Conservation (phyloP, 805 yeast species). For the Ogataea populi-albae region DNA sequence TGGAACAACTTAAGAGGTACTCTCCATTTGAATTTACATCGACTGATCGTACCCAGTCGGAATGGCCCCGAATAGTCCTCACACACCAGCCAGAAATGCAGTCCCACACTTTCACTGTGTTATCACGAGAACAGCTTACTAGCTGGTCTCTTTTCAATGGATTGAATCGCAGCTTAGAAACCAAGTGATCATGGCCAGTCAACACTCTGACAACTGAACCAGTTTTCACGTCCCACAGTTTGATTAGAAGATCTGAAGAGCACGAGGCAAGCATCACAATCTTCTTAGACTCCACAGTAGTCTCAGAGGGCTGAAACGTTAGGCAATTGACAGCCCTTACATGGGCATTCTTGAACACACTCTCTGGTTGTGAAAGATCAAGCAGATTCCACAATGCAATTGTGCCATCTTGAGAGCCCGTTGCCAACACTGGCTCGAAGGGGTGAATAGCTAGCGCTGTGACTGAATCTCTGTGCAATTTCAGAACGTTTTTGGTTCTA, state of each 20-base stretch:
- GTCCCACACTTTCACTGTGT: conserved; percentile 63
- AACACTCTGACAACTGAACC: conserved; percentile 47
- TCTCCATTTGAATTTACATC: conserved; percentile 50
- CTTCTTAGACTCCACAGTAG: conserved; percentile 21
- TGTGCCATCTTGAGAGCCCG: conserved; percentile 71
- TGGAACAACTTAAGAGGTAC: conserved; percentile 68
- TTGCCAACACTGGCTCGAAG: conserved; percentile 56
- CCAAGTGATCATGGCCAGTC: conserved; percentile 85
- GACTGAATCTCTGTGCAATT: conserved; percentile 60
- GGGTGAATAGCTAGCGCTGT: conserved; percentile 74
- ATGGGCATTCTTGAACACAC: conserved; percentile 65
- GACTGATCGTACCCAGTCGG: conserved; percentile 81
- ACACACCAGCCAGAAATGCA: conserved; percentile 63
- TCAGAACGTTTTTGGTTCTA: conserved; percentile 39
- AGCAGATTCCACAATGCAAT: conserved; percentile 67
- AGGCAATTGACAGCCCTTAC: conserved; percentile 63
- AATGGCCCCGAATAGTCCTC: conserved; percentile 69
- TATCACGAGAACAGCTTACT: conserved; percentile 65
- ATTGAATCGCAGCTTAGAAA: conserved; percentile 60
- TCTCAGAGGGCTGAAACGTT: conserved; percentile 49
- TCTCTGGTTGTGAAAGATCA: conserved; percentile 60
- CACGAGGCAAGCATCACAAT: conserved; percentile 44
- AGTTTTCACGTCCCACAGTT: conserved; percentile 61
- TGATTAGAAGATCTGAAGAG: conserved; percentile 53
- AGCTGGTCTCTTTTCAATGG: conserved; percentile 43